Base-by-base conservation (phyloP, 2,329 filamentous ascomycete genomes). In the Penicillium hesseltinei region DNA sequence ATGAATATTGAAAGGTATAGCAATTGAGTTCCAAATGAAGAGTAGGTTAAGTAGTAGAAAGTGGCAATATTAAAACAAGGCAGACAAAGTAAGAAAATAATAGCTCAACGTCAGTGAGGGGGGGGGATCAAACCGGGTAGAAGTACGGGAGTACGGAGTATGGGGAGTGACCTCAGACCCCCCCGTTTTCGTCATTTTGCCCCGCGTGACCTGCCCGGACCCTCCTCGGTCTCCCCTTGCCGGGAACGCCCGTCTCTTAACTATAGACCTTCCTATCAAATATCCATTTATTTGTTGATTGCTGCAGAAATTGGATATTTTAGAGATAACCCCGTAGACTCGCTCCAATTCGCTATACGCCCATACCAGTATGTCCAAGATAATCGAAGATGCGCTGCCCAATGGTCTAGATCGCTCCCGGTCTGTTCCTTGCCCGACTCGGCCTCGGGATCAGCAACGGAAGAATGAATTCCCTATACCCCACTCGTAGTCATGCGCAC, bases 121-220 rank as follows among this genome's bases (percentile, higher is more conserved):
- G 29, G 15, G 42, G 21, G 60, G 46, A 44, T 36, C 29, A 63
- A 65, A 62, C 62, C 61, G 62, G 57, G 56, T 56, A 58, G 62
- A 64, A 63, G 62, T 66, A 65, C 36, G 57, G 50, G 62, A 63
- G 62, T 66, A 65, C 36, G 57, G 52, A 63, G 62, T 66, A 63
- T 33, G 57, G 52, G 53, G 27, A 53, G 57, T 61, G 60, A 62
- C 58, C 51, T 60, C 59, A 62, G 49, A 23, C 43, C 21, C 11
- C 31, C 31, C 31, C 39, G 57, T 65, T 65, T 65, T 65, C 62
- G 62, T 65, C 63, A 64, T 62, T 45, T 35, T 65, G 61, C 63
- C 63, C 63, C 63, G 62, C 59, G 58, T 65, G 63, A 66, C 61
- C 51, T 44, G 27, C 27, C 39, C 54, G 38, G 49, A 15, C 36